Percentiles rank a stretch among this genome's conserved stretches.
These are phyloP conservation scores for Omphalotus olearius DNA, from an alignment of 1,284 basidiomycete genomes.

Conservation along the genomic window DNA sequence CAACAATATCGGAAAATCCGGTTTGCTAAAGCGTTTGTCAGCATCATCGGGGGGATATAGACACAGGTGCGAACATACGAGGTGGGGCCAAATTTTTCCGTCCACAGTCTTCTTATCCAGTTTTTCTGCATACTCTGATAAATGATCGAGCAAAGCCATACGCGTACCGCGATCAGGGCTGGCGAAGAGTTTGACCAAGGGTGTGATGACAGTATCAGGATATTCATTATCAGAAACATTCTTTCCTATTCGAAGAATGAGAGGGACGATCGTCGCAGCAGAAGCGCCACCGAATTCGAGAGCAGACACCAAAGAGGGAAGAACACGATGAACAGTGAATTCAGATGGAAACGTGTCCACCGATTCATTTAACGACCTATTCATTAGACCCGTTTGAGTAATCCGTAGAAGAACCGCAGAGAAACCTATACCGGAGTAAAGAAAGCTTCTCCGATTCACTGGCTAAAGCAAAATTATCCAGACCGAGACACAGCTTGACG, in stretches of 20 bases:
- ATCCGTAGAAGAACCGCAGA: not conserved
- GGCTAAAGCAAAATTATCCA: slow-evolving; percentile 85
- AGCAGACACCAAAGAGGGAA: slow-evolving; percentile 84
- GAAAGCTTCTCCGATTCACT: slow-evolving; percentile 79
- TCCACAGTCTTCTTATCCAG: slow-evolving; percentile 82
- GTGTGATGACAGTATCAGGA: slow-evolving; percentile 62
- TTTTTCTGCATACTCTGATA: slow-evolving; percentile 83
- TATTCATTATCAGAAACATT: slow-evolving; percentile 75
- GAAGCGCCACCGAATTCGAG: slow-evolving; percentile 83
- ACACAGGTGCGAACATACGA: slow-evolving; percentile 47
- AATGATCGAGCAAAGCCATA: slow-evolving; percentile 88
- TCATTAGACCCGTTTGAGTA: not conserved
- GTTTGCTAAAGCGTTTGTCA: slow-evolving; percentile 59
- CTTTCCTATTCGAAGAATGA: slow-evolving; percentile 79
- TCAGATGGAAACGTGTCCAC: slow-evolving; percentile 80
- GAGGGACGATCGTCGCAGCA: slow-evolving; percentile 74
- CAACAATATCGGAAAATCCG: slow-evolving; percentile 92
- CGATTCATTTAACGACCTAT: slow-evolving; percentile 76
- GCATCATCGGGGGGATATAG: not conserved
- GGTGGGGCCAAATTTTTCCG: slow-evolving; percentile 90
- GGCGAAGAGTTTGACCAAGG: slow-evolving; percentile 80
- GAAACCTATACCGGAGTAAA: slow-evolving; percentile 59
- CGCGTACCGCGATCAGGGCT: slow-evolving; percentile 90
- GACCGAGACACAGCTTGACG: slow-evolving; percentile 79
- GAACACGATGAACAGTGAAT: slow-evolving; percentile 82